Evolutionary conservation across 2,329 filamentous ascomycete species (phyloP), one percentile per base, ranked within the genome.

Genomic region (Aspergillus quadricinctus): DNA sequence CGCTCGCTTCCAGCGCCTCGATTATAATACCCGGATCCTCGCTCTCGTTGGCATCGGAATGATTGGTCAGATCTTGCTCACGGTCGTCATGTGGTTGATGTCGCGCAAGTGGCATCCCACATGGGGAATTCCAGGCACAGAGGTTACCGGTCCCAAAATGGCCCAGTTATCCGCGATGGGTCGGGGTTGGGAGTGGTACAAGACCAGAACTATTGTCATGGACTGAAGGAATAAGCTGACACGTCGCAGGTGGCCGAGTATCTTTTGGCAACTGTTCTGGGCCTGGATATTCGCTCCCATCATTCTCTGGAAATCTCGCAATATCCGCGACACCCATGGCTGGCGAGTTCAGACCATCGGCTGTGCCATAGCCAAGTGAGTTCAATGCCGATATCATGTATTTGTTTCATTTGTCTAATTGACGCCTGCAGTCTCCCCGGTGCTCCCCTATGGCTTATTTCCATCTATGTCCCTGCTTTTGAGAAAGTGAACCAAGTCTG

Each of bases 51-150:
- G 76, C 9, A 59, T 80, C 19, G 84, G 80, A 37, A 85, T 87
- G 78, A 57, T 69, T 0, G 55, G 82, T 4, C 84, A 87, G 85
- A 69, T 88, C 3, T 63, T 83, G 53, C 74, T 86, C 10, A 83
- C 84, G 0, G 60, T 86, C 37, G 67, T 86, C 52, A 81, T 87
- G 70, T 89, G 80, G 69, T 75, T 86, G 62, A 76, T 85, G 35
- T 89, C 86, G 1, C 81, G 80, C 52, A 86, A 87, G 59, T 89
- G 88, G 63, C 86, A 89, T 65, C 67, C 73, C 11, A 80, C 78
- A 4, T 74, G 67, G 59, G 73, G 72, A 4, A 65, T 71, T 31
- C 69, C 69, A 1, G 88, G 84, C 49, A 81, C 84, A 14, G 79
- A 79, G 59, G 79, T 84, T 45, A 72, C 78, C 49, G 76, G 77